Evolutionary conservation across 2,329 filamentous ascomycete species (phyloP).

Genomic region (Cladosporium sp.): DNA sequence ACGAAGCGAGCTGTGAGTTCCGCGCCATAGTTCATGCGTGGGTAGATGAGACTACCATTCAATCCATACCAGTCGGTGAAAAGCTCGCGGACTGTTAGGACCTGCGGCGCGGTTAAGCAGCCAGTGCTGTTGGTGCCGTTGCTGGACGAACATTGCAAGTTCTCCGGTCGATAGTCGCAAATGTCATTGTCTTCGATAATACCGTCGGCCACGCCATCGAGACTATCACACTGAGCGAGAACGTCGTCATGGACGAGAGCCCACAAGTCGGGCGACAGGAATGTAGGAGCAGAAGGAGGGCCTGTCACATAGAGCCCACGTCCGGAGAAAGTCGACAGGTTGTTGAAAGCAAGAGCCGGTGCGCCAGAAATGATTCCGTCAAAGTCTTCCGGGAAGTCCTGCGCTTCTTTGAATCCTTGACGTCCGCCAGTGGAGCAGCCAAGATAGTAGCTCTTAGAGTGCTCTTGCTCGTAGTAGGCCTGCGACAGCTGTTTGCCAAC

Average conservation of each 20-base stretch:
- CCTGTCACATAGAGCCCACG: conserved; percentile 38
- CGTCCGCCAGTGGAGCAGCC: conserved; percentile 45
- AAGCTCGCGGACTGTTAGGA: conserved; percentile 37
- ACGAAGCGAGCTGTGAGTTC: conserved; percentile 33
- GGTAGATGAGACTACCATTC: conserved; percentile 44
- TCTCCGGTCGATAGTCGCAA: conserved; percentile 39
- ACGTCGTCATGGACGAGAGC: conserved; percentile 38
- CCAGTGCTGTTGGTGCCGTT: conserved; percentile 31
- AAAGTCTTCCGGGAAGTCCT: conserved; percentile 43
- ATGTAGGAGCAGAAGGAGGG: conserved; percentile 33
- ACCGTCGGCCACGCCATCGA: conserved; percentile 45
- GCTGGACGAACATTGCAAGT: conserved; percentile 32
- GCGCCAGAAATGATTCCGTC: conserved; percentile 45
- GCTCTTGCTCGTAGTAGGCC: conserved; percentile 34
- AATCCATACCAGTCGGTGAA: conserved; percentile 38
- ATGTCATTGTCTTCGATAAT: conserved; percentile 42
- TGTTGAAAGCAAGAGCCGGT: conserved; percentile 40
- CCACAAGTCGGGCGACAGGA: conserved; percentile 37
- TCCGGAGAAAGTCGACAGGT: conserved; percentile 39
- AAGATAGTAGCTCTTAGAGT: conserved; percentile 43
- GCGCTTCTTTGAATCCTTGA: conserved; percentile 42
- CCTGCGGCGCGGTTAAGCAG: conserved; percentile 42
- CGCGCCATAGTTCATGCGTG: conserved; percentile 47
- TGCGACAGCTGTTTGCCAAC: conserved; percentile 29
- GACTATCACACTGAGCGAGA: conserved; percentile 44